phyloP scores from a whole-genome alignment of 2,329 filamentous ascomycete genomes.

The Orbilia oligospora region DNA sequence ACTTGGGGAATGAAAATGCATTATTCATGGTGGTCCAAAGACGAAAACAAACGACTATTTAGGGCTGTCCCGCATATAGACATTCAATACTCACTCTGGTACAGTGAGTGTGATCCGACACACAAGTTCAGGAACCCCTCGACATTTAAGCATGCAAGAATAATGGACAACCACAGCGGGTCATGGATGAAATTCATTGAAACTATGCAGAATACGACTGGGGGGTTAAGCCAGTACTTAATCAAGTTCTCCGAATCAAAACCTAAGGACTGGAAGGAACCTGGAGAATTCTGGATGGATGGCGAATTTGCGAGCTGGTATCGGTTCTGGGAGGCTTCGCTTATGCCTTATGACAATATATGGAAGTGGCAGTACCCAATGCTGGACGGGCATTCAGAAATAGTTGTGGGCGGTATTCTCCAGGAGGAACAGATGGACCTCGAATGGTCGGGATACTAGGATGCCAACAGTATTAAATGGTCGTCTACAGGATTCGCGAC shows the following conservation, averaged over 20 bases:
- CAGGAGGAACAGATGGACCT: not conserved
- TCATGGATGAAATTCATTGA: slow-evolving; percentile 9
- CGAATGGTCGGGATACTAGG: not conserved
- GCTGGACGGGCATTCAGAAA: slow-evolving; percentile 19
- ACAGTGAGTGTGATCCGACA: not conserved
- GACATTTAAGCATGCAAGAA: slow-evolving; percentile 19
- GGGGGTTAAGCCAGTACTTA: not conserved
- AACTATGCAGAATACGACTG: slow-evolving; percentile 11
- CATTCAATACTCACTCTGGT: slow-evolving; percentile 7
- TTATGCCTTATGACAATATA: slow-evolving; percentile 56
- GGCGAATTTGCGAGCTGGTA: slow-evolving; percentile 50
- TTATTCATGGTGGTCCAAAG: slow-evolving; percentile 31
- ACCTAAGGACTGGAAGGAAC: slow-evolving; percentile 19
- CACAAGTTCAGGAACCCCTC: not conserved
- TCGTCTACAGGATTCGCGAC: too few species aligned
- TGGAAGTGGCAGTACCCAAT: slow-evolving; percentile 54
- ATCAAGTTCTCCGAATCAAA: slow-evolving; percentile 30
- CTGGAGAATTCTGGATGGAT: slow-evolving; percentile 20
- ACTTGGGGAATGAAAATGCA: slow-evolving; percentile 57
- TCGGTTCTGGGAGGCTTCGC: slow-evolving; percentile 42
- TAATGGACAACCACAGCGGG: slow-evolving; percentile 20
- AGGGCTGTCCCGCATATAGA: not conserved
- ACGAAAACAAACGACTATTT: slow-evolving; percentile 22
- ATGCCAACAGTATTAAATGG: too few species aligned
- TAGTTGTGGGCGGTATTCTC: not conserved